Conservation (phyloP, 2,329 filamentous ascomycete species). For the Xylaria digitata region DNA sequence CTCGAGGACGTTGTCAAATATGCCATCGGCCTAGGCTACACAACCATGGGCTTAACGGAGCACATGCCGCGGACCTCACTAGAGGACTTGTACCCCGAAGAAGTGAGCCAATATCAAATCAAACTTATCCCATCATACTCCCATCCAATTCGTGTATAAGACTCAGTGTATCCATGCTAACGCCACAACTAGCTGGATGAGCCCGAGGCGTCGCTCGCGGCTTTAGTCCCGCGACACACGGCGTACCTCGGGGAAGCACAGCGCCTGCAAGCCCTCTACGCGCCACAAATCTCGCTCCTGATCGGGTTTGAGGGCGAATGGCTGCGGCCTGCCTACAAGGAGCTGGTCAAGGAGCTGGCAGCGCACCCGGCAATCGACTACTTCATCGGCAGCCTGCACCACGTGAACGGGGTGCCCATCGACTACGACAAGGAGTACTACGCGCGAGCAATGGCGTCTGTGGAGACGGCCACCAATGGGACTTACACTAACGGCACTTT, state of each 20-base stretch:
- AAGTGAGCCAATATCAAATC: conserved; percentile 61
- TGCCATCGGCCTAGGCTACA: conserved; percentile 82
- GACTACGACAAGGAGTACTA: conserved; percentile 83
- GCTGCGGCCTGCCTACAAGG: conserved; percentile 75
- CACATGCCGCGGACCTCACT: conserved; percentile 86
- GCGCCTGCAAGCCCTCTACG: conserved; percentile 77
- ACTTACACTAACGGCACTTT: conserved; percentile 12
- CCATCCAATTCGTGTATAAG: no score
- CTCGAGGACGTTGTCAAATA: conserved; percentile 85
- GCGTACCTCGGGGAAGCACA: conserved; percentile 81
- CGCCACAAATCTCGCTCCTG: conserved; percentile 77
- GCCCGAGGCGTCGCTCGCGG: conserved; percentile 60
- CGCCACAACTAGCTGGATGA: conserved; percentile 58
- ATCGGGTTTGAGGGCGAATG: conserved; percentile 95
- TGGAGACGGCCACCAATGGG: conserved; percentile 41
- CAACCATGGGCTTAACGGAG: conserved; percentile 88
- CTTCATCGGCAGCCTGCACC: conserved; percentile 93
- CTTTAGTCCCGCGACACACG: conserved; percentile 68
- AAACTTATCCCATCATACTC: no score
- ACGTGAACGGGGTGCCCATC: conserved; percentile 86
- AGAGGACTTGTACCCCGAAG: conserved; percentile 90
- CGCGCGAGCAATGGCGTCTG: conserved; percentile 65
- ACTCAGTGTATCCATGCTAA: conserved; percentile 9
- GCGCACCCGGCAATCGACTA: conserved; percentile 78
- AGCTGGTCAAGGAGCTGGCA: conserved; percentile 69